A percentile compares a stretch with the other conserved stretches of the same genome.
Conservation (phyloP, 805 yeast species). For the Dipodascopsis tothii region DNA sequence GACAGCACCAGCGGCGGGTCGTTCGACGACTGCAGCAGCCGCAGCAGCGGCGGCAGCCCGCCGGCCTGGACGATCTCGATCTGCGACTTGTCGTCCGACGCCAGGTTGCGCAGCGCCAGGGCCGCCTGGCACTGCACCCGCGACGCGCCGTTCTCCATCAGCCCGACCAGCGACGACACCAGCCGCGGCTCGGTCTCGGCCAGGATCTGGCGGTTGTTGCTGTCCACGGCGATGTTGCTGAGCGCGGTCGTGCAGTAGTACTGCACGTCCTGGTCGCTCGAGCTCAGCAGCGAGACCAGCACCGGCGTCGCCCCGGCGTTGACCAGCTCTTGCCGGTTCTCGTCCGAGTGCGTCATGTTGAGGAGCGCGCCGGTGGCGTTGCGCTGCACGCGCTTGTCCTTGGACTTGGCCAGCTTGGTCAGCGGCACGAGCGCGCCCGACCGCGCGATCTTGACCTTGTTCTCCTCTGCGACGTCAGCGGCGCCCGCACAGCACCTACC, state of each 20-base stretch:
- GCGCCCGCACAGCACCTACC: background rate
- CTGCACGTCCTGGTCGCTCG: constrained; percentile 92
- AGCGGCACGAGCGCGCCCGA: constrained; percentile 93
- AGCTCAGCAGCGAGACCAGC: constrained; percentile 73
- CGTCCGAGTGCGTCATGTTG: constrained; percentile 96
- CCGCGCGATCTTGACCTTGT: constrained; percentile 90
- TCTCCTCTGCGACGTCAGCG: constrained; percentile 51
- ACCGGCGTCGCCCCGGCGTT: constrained; percentile 98
- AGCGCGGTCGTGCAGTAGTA: constrained; percentile 97
- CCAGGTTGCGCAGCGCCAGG: constrained; percentile 86
- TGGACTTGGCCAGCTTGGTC: constrained; percentile 87
- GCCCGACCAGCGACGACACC: constrained; percentile 74
- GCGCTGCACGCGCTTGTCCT: constrained; percentile 92
- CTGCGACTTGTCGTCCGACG: constrained; percentile 89
- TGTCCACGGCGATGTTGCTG: constrained; percentile 92
- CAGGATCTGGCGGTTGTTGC: constrained; percentile 80
- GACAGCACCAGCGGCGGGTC: constrained; percentile 82
- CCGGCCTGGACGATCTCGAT: constrained; percentile 92
- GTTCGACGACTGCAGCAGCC: constrained; percentile 77
- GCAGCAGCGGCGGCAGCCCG: constrained; percentile 89
- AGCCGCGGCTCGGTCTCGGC: constrained; percentile 88
- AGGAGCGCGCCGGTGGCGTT: constrained; percentile 97
- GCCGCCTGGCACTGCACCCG: constrained; percentile 99
- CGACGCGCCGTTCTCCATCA: constrained; percentile 90
- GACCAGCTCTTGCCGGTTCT: constrained; percentile 91